Percentiles rank a stretch among this genome's conserved stretches.
These are phyloP conservation scores for Athelia sp. DNA, from an alignment of 1,284 basidiomycete genomes.

Conservation along the genomic window DNA sequence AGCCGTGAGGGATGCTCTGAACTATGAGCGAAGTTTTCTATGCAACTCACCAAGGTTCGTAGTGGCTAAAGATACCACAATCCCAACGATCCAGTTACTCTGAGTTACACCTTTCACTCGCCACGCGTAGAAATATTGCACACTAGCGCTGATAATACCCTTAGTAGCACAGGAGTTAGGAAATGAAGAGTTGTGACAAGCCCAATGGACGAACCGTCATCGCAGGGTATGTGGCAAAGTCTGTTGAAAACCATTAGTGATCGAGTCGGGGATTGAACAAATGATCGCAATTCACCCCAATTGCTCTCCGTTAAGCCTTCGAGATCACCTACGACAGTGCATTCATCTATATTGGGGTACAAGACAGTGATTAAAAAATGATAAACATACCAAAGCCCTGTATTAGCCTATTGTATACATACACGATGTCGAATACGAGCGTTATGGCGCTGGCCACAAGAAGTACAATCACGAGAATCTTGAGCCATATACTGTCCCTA, in stretches of 20 bases:
- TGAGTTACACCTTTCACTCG: slow-evolving; percentile 20
- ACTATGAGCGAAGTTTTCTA: not conserved
- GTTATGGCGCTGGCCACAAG: slow-evolving; percentile 25
- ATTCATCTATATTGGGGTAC: no score
- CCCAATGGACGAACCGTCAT: slow-evolving; percentile 5
- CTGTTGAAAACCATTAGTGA: not conserved
- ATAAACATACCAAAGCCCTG: slow-evolving; percentile 16
- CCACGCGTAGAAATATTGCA: slow-evolving; percentile 34
- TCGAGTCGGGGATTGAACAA: no score
- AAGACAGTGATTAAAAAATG: not conserved
- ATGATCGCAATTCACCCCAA: slow-evolving; percentile 13
- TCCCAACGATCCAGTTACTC: slow-evolving; percentile 15
- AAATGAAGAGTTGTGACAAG: not conserved
- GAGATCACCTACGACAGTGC: slow-evolving; percentile 3
- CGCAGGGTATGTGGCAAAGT: slow-evolving; percentile 6
- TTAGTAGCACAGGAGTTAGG: slow-evolving; percentile 2
- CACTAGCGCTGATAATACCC: slow-evolving; percentile 24
- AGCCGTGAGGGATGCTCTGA: not conserved
- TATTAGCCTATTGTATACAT: slow-evolving; percentile 24
- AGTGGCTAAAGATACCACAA: slow-evolving; percentile 10
- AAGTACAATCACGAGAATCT: slow-evolving; percentile 10
- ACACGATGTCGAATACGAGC: slow-evolving; percentile 21
- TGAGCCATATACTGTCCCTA: slow-evolving; percentile 1
- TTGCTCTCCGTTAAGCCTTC: not conserved
- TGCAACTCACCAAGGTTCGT: slow-evolving; percentile 9